Conservation (phyloP, 163 green algal species). For the Chlorella variabilis region DNA sequence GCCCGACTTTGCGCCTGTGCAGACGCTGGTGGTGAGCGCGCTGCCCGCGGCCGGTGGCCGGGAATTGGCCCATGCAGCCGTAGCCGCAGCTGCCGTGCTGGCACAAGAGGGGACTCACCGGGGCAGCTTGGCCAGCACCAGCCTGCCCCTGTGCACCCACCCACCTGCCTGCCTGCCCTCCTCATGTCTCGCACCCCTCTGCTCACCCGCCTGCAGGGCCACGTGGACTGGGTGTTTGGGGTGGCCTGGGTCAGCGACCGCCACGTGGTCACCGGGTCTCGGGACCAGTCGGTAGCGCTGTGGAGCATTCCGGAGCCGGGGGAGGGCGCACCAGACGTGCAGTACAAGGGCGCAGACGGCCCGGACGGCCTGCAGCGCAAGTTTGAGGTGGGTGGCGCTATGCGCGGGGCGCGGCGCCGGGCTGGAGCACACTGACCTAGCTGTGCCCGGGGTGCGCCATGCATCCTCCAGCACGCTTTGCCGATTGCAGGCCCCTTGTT, state of each 20-base stretch:
- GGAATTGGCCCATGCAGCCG: too few species aligned
- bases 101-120: too few species aligned
- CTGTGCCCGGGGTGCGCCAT: neutral
- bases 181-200: neutral
- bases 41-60: neutral
- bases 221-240: slow-evolving; percentile 75
- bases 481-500: neutral
- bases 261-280: slow-evolving; percentile 59
- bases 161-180: too few species aligned
- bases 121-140: too few species aligned
- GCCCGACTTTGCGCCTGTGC: slow-evolving; percentile 33
- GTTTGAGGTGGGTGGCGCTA: slow-evolving; percentile 29
- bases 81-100: neutral
- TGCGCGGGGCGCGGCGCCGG: too few species aligned
- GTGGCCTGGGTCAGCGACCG: slow-evolving; percentile 64
- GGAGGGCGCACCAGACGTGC: neutral
- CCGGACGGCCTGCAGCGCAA: slow-evolving; percentile 26
- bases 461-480: neutral
- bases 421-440: too few species aligned
- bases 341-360: slow-evolving; percentile 14
- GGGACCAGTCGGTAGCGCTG: slow-evolving; percentile 53
- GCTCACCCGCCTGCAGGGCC: slow-evolving; percentile 44
- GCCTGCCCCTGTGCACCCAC: too few species aligned
- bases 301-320: slow-evolving; percentile 35
- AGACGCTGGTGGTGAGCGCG: slow-evolving; percentile 50